These are phyloP conservation scores for Allium cepa DNA, from an alignment of 106 monocot species.

Conservation along the genomic window DNA sequence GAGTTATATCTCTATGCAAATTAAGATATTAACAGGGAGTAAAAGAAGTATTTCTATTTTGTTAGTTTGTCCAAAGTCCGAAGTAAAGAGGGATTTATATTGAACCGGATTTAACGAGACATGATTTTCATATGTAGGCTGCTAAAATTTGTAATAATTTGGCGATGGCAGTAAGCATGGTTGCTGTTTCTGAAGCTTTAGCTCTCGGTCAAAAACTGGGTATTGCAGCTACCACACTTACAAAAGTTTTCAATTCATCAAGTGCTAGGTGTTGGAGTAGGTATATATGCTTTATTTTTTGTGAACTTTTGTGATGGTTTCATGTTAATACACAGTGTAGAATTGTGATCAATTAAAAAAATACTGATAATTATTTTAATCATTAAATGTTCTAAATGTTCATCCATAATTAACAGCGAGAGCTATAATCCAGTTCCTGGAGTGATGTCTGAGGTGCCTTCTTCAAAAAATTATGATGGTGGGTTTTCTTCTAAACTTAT, in stretches of 20 bases:
- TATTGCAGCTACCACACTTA: conserved; percentile 54
- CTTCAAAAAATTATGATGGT: conserved; percentile 86
- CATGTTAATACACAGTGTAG: no score
- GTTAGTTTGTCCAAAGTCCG: background rate
- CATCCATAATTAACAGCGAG: conserved; percentile 35
- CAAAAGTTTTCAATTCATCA: conserved; percentile 81
- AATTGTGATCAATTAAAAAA: no score
- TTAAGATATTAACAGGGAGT: no score
- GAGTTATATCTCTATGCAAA: no score
- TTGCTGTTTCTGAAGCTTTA: conserved; percentile 92
- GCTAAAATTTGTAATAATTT: conserved; percentile 98
- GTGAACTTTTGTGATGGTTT: no score
- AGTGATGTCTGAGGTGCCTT: conserved; percentile 84
- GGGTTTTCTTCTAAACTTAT: conserved; percentile 95
- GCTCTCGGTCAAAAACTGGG: conserved; percentile 89
- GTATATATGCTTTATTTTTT: conserved; percentile 22
- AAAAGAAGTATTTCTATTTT: background rate
- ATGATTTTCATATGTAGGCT: conserved; percentile 26
- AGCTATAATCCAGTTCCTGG: conserved; percentile 98
- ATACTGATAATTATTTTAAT: no score
- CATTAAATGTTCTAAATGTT: no score
- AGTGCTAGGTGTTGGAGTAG: conserved; percentile 98
- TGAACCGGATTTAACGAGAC: no score
- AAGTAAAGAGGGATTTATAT: no score
- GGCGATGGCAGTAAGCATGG: conserved; percentile 96